These are phyloP conservation scores for Brassica napus DNA, from an alignment of 345 rosid species.

Conservation along the genomic window Da-Ae NC_063439.1:9625001-9625500, in stretches of 20 bases:
- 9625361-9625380: neutral
- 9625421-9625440: constrained; percentile 10
- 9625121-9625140: too few relatives aligned
- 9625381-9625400: constrained; percentile 41
- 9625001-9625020: constrained; percentile 49
- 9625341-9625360: constrained; percentile 16
- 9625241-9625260: constrained; percentile 17
- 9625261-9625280: constrained; percentile 28
- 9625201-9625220: constrained; percentile 31
- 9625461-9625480: constrained; percentile 42
- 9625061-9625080: constrained; percentile 17
- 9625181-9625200: constrained; percentile 4
- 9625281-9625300: constrained; percentile 23
- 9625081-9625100: constrained; percentile 27
- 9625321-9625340: constrained; percentile 13
- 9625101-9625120: constrained; percentile 38
- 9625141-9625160: constrained; percentile 20
- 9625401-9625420: constrained; percentile 32
- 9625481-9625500: constrained; percentile 44
- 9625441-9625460: constrained; percentile 42
- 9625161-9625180: constrained; percentile 19
- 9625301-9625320: constrained; percentile 20
- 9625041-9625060: constrained; percentile 44
- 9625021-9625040: constrained; percentile 52
- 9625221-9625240: constrained; percentile 28